Base-by-base conservation (phyloP, 75 land plant genomes). In the Selaginella tamariscina region DNA sequence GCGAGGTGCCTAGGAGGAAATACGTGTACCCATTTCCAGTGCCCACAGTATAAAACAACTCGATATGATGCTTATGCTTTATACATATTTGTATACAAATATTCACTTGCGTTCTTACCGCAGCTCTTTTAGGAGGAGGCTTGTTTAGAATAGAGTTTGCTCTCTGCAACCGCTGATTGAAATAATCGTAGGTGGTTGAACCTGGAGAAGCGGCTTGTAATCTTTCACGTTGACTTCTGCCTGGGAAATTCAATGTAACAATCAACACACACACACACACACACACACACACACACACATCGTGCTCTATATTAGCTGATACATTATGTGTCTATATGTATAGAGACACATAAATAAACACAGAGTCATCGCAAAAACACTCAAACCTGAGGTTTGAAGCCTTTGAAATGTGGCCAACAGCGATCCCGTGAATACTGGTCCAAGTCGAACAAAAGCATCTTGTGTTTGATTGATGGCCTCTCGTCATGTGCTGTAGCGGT, bases 401-500 rank as follows among this genome's bases (percentile, higher is more conserved):
- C 70, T 68, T 68, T 68, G 55, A 54, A 68, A 24, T 68, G 70
- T 22, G 70, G 70, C 70, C 70, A 68, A n/a, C n/a, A n/a, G 32
- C 28, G 24, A 9, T 54, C 70, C n/a, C 70, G 32, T 54, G 70
- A 68, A 54, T 54, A 68, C 27, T 68, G 70, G 29, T 68, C 70
- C 2, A 68, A 31, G 26, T 68, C 70, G 55, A 32, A 68, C 2
- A 68, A 27, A 11, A 68, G 59, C 70, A 68, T 49, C n/a, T 54
- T 68, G 2, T 68, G 54, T n/a, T 68, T 68, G 15, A 27, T 29
- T 1, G 57, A 27, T 24, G 13, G 33, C 24, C 56, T 49, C 39
- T 2, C 21, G 2, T 68, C 64, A 54, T 32, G 27, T 13, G 70
- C 70, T 26, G 70, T 68, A 2, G 64, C 27, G 24, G 30, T 32